These are phyloP conservation scores for Pichiaceae sp. DNA, from an alignment of 1,139 yeast genomes.

Conservation along the genomic window DNA sequence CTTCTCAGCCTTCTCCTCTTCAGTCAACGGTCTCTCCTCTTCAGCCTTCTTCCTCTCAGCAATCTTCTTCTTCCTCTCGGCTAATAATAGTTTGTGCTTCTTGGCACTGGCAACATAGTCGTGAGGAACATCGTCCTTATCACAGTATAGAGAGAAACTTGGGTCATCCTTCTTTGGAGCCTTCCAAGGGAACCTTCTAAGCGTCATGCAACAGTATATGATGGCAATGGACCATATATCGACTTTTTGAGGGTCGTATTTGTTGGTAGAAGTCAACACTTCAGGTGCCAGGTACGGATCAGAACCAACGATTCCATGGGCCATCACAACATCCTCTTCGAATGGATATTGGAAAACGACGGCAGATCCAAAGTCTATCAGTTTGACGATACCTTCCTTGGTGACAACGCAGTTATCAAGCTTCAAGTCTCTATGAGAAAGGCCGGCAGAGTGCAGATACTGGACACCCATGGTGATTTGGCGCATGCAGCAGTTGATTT, in stretches of 20 bases:
- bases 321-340: conserved; percentile 67
- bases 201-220: conserved; percentile 88
- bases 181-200: conserved; percentile 94
- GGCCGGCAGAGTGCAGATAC: conserved; percentile 79
- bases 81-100: conserved; percentile 35
- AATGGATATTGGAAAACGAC: conserved; percentile 91
- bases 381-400: conserved; percentile 73
- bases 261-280: conserved; percentile 67
- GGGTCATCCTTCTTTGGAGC: conserved; percentile 84
- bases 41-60: conserved; percentile 13
- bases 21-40: conserved; percentile 2
- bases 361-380: conserved; percentile 92
- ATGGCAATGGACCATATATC: conserved; percentile 95
- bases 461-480: conserved; percentile 78
- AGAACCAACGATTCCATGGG: conserved; percentile 89
- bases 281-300: conserved; percentile 96
- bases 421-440: conserved; percentile 89
- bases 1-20: neutral
- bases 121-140: conserved; percentile 37
- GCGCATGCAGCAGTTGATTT: conserved; percentile 83
- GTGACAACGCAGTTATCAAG: conserved; percentile 91
- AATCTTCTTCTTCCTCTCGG: conserved; percentile 28
- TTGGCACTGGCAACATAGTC: conserved; percentile 37
- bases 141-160: conserved; percentile 63
- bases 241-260: conserved; percentile 86